Percentiles rank a stretch among this genome's conserved stretches.
These are phyloP conservation scores for Posidonia australis DNA, from an alignment of 106 monocot species.

Conservation along the genomic window DNA sequence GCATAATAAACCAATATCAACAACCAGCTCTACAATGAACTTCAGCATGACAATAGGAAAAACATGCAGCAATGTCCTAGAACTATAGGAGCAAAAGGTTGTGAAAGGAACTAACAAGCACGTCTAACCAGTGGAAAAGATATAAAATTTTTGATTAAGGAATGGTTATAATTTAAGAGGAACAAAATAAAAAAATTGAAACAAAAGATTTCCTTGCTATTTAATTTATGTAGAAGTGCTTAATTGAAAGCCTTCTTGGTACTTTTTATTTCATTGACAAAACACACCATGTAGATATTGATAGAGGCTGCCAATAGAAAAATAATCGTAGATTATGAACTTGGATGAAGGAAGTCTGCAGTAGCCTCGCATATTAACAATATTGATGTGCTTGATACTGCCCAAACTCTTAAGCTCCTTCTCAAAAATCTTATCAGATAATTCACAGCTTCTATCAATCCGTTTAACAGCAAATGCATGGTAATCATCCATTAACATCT, in stretches of 20 bases:
- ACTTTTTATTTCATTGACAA: neutral
- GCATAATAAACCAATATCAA: neutral
- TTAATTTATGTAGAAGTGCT: too few relatives aligned
- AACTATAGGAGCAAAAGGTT: too few relatives aligned
- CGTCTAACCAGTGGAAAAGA: too few relatives aligned
- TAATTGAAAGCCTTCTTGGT: neutral
- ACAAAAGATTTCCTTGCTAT: too few relatives aligned
- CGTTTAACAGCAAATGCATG: conserved; percentile 69
- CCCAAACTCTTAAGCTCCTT: conserved; percentile 71
- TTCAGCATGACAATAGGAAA: too few relatives aligned
- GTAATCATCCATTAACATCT: conserved; percentile 85
- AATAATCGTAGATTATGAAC: conserved; percentile 82
- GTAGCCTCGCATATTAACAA: conserved; percentile 77
- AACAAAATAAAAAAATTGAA: too few relatives aligned
- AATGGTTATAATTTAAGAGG: too few relatives aligned
- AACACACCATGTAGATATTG: conserved; percentile 69
- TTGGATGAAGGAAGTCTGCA: conserved; percentile 65
- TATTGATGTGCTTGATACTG: conserved; percentile 86
- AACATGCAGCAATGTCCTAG: too few relatives aligned
- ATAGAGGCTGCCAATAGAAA: conserved; percentile 76
- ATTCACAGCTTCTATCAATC: conserved; percentile 47
- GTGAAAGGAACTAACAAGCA: too few relatives aligned
- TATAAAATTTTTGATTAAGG: too few relatives aligned
- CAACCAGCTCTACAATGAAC: neutral
- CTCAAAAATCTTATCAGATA: conserved; percentile 55